Conservation (phyloP, 192 early-diverging fungal species). For the Oehlia diaphana region DNA sequence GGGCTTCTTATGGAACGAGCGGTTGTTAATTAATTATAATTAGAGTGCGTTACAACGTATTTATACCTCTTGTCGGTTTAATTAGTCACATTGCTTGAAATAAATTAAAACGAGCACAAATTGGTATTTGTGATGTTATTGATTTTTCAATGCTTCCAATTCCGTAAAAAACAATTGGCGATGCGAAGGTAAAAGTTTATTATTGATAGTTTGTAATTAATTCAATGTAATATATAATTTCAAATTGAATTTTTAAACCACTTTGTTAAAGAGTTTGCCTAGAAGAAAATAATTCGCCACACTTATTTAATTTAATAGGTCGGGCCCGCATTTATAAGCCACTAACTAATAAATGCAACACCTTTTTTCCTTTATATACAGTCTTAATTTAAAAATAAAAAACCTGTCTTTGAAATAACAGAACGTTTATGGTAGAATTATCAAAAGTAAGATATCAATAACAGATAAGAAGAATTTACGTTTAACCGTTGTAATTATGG, state of each 20-base stretch:
- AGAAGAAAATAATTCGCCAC: neutral
- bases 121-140: conserved; percentile 39
- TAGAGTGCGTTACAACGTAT: too few species aligned
- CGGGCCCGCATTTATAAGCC: neutral
- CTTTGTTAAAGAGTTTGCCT: neutral
- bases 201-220: conserved; percentile 6
- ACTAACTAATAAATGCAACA: neutral
- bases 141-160: conserved; percentile 42
- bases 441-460: too few species aligned
- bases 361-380: neutral
- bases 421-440: too few species aligned
- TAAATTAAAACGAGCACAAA: conserved; percentile 13
- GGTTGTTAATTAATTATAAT: too few species aligned
- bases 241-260: neutral
- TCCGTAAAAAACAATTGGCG: conserved; percentile 40
- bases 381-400: too few species aligned
- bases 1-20: too few species aligned
- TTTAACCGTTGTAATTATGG: too few species aligned
- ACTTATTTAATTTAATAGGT: neutral
- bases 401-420: too few species aligned
- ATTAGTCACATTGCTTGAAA: too few species aligned
- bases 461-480: too few species aligned
- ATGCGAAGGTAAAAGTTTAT: neutral
- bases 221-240: neutral
- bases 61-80: too few species aligned